These are phyloP conservation scores for Ceratobasidium sp. DNA, from an alignment of 1,284 basidiomycete genomes.

Conservation along the genomic window DNA sequence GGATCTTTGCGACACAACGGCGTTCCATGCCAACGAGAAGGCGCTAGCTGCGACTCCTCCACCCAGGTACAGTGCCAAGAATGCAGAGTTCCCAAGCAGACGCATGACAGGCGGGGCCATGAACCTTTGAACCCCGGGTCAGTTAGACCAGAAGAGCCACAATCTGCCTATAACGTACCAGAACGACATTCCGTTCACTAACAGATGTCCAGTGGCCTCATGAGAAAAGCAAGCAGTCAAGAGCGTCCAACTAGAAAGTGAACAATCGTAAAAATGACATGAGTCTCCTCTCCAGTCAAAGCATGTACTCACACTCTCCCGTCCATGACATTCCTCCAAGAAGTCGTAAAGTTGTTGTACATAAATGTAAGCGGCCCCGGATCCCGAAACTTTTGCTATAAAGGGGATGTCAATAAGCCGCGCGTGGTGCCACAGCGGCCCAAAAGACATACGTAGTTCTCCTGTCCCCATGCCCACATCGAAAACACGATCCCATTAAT, in stretches of 20 bases:
- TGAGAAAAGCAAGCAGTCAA: constrained; percentile 47
- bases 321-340: constrained; percentile 43
- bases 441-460: constrained; percentile 39
- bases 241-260: constrained; percentile 44
- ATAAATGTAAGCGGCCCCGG: constrained; percentile 42
- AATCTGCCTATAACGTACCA: constrained; percentile 34
- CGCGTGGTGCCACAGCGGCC: not conserved
- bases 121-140: constrained; percentile 23
- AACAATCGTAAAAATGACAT: not conserved
- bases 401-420: not conserved
- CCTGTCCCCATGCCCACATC: constrained; percentile 44
- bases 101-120: constrained; percentile 38
- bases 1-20: constrained; percentile 17
- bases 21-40: constrained; percentile 43
- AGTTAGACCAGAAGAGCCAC: not conserved
- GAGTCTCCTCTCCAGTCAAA: not conserved
- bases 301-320: constrained; percentile 39
- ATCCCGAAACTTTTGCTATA: constrained; percentile 46
- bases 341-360: constrained; percentile 45
- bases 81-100: constrained; percentile 46
- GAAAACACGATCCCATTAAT: constrained; percentile 45
- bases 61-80: constrained; percentile 46
- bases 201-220: constrained; percentile 40
- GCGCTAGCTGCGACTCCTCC: constrained; percentile 45
- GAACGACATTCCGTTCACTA: constrained; percentile 45